Conservation (phyloP, 306 rosid species). For the Heteromeles arbutifolia region DNA sequence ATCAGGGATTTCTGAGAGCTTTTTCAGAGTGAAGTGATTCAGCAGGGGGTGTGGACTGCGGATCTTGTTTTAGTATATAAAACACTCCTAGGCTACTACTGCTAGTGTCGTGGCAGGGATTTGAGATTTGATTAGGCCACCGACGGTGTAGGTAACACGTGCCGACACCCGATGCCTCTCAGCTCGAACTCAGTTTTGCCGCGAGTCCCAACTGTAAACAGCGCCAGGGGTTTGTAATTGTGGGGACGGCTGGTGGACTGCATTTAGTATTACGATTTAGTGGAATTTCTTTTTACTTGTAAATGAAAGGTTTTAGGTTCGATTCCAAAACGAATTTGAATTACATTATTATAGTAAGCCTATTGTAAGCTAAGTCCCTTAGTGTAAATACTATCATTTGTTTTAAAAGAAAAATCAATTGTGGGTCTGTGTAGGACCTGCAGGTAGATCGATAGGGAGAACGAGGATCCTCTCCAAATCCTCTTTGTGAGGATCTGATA, state of each 20-base stretch:
- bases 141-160: background rate
- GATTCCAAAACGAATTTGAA: no score
- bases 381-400: no score
- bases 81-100: background rate
- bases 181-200: background rate
- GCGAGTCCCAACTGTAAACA: background rate
- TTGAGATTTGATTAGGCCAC: background rate
- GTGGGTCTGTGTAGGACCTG: background rate
- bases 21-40: background rate
- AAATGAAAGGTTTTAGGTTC: fast-evolving
- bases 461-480: no score
- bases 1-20: background rate
- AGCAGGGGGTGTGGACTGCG: background rate
- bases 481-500: no score
- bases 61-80: background rate
- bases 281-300: fast-evolving
- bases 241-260: background rate
- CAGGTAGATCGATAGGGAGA: background rate
- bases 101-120: background rate
- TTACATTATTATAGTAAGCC: fast-evolving
- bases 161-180: background rate
- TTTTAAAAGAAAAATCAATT: no score
- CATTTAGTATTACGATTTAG: no score
- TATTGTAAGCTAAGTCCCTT: no score
- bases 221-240: background rate